phyloP scores from a whole-genome alignment of 2,329 filamentous ascomycete genomes.

The Alternaria angustiovoidea region DNA sequence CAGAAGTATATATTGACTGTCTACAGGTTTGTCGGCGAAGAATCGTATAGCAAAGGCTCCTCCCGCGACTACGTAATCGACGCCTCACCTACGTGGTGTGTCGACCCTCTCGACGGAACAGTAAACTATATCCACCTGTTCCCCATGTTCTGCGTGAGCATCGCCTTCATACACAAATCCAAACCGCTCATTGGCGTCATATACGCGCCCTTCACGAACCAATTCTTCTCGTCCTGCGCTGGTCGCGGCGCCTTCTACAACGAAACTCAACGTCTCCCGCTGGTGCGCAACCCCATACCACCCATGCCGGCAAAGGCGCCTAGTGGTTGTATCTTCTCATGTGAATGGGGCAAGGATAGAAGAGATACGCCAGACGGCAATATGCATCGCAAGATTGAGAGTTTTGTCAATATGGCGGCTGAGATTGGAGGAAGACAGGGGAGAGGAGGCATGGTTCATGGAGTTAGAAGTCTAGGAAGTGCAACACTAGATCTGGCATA shows the following conservation, averaged over 20 bases:
- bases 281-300: constrained; percentile 68
- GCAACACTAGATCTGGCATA: constrained; percentile 79
- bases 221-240: constrained; percentile 72
- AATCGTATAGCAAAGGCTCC: constrained; percentile 73
- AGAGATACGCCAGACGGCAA: constrained; percentile 72
- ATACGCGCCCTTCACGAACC: constrained; percentile 73
- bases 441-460: constrained; percentile 81
- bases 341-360: constrained; percentile 82
- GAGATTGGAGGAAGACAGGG: constrained; percentile 70
- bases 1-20: background rate
- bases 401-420: constrained; percentile 76
- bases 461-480: constrained; percentile 74
- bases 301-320: constrained; percentile 71
- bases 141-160: constrained; percentile 82
- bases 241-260: constrained; percentile 76
- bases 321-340: constrained; percentile 74
- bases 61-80: constrained; percentile 74
- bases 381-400: constrained; percentile 74
- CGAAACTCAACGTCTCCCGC: constrained; percentile 68
- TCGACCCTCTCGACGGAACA: constrained; percentile 81
- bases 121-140: constrained; percentile 84
- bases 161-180: constrained; percentile 70
- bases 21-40: constrained; percentile 76
- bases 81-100: constrained; percentile 73
- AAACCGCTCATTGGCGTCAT: constrained; percentile 74